Evolutionary conservation across 768 basidiomycete genomes (phyloP), one percentile per base, ranked within the genome.

Genomic region (Rhodotorula toruloides): DNA sequence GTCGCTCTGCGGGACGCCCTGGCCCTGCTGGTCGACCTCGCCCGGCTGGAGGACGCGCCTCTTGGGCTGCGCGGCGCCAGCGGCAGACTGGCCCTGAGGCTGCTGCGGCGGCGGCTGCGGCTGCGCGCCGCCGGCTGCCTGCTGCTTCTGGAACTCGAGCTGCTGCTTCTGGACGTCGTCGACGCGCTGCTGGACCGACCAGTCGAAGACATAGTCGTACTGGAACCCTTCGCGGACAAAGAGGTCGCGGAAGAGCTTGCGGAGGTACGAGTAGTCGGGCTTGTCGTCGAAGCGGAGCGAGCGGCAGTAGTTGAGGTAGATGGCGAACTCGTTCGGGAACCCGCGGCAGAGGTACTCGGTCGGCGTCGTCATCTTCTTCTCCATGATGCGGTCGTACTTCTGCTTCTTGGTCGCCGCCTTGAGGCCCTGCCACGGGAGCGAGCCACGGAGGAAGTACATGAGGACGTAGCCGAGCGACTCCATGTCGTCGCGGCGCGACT

Each of bases 371-470:
- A 99, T 98, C 86, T 99, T 99, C 86, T 99, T 99, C 81, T 99
- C 96, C 96, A 99, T 99, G 82, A 99, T 99, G 67, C 96, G 88
- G 80, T 98, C 96, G 79, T 98, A 98, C 82, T 99, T 99, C 84
- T 99, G 96, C 85, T 99, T 99, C 90, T 99, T 99, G 65, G 96
- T 99, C 46, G 94, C 94, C 66, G 96, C 96, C 82, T 99, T 99
- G 77, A 99, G 85, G 65, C 96, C 96, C 79, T 99, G 96, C 94
- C 94, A 99, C 39, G 94, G 94, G 49, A 99, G 85, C 62, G 91
- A 88, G 54, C 94, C 96, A 71, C 94, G 91, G 71, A 99, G 87
- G 85, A 99, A 99, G 83, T 99, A 99, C 94, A 99, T 97, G 73
- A 99, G 85, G 31, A 98, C 96, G 76, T 99, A 99, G 65, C 93